Conservation (phyloP, 2,329 filamentous ascomycete genomes). For the Fusarium subtropicale region DNA sequence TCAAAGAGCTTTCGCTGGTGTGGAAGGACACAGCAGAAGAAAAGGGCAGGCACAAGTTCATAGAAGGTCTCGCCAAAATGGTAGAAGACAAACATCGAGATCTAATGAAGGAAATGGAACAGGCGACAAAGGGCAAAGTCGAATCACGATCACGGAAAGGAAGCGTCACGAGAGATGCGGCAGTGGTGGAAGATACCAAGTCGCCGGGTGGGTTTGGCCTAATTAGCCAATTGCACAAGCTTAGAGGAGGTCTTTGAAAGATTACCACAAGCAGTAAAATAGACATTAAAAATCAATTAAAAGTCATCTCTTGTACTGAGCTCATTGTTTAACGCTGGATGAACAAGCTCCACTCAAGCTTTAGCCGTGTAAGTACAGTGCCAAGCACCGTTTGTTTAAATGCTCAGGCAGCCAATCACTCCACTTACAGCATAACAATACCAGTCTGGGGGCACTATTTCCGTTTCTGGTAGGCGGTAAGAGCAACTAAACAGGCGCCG, state of each 20-base stretch:
- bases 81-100: conserved; percentile 79
- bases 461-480: conserved; percentile 45
- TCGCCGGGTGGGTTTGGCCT: conserved; percentile 67
- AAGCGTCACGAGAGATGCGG: conserved; percentile 47
- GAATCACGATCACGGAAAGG: conserved; percentile 54
- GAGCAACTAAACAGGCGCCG: conserved; percentile 18
- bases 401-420: conserved; percentile 31
- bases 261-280: not conserved
- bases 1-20: conserved; percentile 80
- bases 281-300: not conserved
- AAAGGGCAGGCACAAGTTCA: conserved; percentile 82
- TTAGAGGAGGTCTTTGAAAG: conserved; percentile 63
- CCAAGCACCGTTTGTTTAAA: not conserved
- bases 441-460: conserved; percentile 34
- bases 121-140: conserved; percentile 50
- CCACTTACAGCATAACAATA: conserved; percentile 15
- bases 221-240: conserved; percentile 72
- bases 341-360: not conserved
- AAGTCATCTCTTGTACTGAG: not conserved
- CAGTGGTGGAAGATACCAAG: conserved; percentile 55
- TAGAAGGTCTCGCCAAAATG: conserved; percentile 82
- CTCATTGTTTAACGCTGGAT: not conserved
- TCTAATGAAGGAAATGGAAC: conserved; percentile 64
- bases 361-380: conserved; percentile 16
- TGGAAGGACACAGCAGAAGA: conserved; percentile 98